Evolutionary conservation across 306 rosid genomes (phyloP).

Genomic region (Argentina anserina): DNA sequence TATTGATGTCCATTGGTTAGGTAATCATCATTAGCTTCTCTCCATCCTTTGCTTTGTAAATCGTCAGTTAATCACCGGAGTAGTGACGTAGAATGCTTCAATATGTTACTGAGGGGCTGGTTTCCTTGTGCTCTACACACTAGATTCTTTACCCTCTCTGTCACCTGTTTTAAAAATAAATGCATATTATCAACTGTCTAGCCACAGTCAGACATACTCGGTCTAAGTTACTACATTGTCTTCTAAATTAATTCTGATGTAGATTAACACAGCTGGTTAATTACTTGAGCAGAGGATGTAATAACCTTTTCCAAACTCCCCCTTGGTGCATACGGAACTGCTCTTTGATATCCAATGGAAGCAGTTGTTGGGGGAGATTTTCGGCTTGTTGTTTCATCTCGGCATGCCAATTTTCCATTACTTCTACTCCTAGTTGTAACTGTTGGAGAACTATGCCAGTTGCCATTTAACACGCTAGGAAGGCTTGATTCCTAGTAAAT

Average conservation of each 20-base stretch:
- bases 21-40: background rate
- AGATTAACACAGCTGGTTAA: background rate
- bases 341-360: slow-evolving; percentile 47
- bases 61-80: slow-evolving; percentile 44
- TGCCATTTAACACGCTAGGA: slow-evolving; percentile 47
- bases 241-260: background rate
- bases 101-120: slow-evolving; percentile 47
- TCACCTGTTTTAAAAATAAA: slow-evolving; percentile 46
- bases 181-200: background rate
- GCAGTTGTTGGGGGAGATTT: slow-evolving; percentile 53
- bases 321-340: slow-evolving; percentile 59
- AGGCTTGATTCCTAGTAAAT: slow-evolving; percentile 71
- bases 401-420: slow-evolving; percentile 55
- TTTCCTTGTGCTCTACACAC: slow-evolving; percentile 61
- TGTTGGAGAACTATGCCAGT: slow-evolving; percentile 46
- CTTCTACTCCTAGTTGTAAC: slow-evolving; percentile 66
- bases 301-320: slow-evolving; percentile 69
- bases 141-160: slow-evolving; percentile 56
- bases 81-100: slow-evolving; percentile 74
- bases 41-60: background rate
- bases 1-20: background rate
- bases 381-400: slow-evolving; percentile 49
- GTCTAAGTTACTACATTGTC: background rate
- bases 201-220: background rate
- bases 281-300: background rate